Evolutionary conservation across 805 yeast genomes (phyloP).

Genomic region (Cyberlindnera xylosilytica): DNA sequence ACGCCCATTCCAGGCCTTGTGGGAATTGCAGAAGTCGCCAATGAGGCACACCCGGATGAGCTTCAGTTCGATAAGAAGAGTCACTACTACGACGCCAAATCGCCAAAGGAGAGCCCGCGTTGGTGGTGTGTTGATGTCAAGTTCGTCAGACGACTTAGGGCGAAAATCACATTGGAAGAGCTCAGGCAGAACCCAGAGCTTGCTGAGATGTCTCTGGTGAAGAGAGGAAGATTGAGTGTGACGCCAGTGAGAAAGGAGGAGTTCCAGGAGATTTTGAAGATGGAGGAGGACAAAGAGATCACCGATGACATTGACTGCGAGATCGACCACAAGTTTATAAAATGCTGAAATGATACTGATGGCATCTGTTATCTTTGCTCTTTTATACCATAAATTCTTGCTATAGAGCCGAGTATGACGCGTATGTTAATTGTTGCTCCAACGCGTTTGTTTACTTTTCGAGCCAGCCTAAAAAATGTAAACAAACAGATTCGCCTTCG

Average conservation of each 20-base stretch:
- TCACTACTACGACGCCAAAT: slow-evolving; percentile 47
- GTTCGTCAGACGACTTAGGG: slow-evolving; percentile 40
- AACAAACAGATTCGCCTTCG: not conserved
- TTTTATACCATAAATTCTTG: too few relatives aligned
- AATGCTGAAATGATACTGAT: too few relatives aligned
- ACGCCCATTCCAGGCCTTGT: slow-evolving; percentile 54
- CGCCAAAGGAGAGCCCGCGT: slow-evolving; percentile 38
- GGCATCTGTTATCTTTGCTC: too few relatives aligned
- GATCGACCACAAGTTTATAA: slow-evolving; percentile 22
- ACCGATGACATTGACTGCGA: slow-evolving; percentile 34
- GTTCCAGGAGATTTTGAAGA: slow-evolving; percentile 35
- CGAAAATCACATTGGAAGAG: slow-evolving; percentile 40
- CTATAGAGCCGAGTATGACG: too few relatives aligned
- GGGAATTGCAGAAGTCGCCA: slow-evolving; percentile 40
- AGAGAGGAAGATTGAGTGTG: slow-evolving; percentile 50
- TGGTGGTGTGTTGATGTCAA: slow-evolving; percentile 59
- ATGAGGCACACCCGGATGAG: slow-evolving; percentile 37
- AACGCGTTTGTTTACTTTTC: not conserved
- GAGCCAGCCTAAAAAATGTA: not conserved
- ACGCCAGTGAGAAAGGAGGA: slow-evolving; percentile 45
- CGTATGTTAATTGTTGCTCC: too few relatives aligned
- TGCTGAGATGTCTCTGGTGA: slow-evolving; percentile 41
- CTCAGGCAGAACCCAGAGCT: slow-evolving; percentile 34
- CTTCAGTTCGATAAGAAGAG: slow-evolving; percentile 40
- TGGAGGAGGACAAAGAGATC: slow-evolving; percentile 31